These are phyloP conservation scores for Phyllostachys edulis DNA, from an alignment of 176 grass and related monocot genomes.

Conservation along the genomic window DNA sequence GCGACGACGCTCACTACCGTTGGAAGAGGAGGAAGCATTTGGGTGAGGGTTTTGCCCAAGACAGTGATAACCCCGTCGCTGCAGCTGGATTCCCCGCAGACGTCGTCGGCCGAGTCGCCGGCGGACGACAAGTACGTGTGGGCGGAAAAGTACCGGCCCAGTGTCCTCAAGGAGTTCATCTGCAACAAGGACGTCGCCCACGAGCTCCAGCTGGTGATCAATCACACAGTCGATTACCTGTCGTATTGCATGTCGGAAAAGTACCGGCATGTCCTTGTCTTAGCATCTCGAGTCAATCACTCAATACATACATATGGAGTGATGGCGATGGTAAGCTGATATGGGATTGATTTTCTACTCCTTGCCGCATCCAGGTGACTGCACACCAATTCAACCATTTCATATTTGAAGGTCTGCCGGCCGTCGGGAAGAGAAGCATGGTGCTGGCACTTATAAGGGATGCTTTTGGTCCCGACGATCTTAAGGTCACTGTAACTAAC, in stretches of 20 bases:
- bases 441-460: constrained; percentile 56
- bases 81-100: constrained; percentile 7
- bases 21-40: constrained; percentile 12
- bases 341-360: no score
- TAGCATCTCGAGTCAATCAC: no score
- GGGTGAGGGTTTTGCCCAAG: constrained; percentile 22
- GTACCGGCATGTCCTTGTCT: no score
- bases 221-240: not conserved
- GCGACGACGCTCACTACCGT: not conserved
- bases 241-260: no score
- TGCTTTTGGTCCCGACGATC: constrained; percentile 37
- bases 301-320: no score
- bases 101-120: not conserved
- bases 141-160: constrained; percentile 62
- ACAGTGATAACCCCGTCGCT: not conserved
- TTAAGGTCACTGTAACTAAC: constrained; percentile 24
- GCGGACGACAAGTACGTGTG: constrained; percentile 46
- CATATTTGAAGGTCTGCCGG: constrained; percentile 56
- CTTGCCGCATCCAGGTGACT: constrained; percentile 25
- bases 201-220: constrained; percentile 47
- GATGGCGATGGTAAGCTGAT: no score
- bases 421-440: constrained; percentile 65
- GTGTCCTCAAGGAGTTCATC: constrained; percentile 52
- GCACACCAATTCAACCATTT: constrained; percentile 35
- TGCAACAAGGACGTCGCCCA: constrained; percentile 45